Base-by-base conservation (phyloP, 306 rosid species). In the Quillaja saponaria region DNA sequence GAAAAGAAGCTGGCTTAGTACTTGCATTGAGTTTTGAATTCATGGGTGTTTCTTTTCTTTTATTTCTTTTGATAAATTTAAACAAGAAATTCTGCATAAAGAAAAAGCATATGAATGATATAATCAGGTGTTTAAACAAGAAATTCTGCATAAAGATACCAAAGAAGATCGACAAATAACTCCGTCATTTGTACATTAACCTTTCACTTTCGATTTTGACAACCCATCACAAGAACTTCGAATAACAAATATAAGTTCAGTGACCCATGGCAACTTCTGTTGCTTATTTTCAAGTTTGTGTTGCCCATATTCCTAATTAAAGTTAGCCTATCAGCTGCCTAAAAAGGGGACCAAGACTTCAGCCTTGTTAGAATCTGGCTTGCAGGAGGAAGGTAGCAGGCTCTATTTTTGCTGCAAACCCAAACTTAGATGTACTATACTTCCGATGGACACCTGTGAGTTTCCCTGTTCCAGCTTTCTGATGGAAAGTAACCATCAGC, bases 401-500 rank as follows among this genome's bases (percentile, higher is more conserved):
- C 37, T 75, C 82, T 49, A 74, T 14, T 77, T 77, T 81, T 11
- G 92, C 87, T 2, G 88, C 82, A 78, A 75, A 75, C n/a, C 92
- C 92, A 66, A 77, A 85, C 72, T 76, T 90, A 46, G 78, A 79
- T 8, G 94, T 75, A 63, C 71, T 70, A 68, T 84, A 90, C 76
- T 87, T 90, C 73, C 63, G 55, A 8, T 56, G 61, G 1, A 71
- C 81, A 12, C 81, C 81, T 1, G 80, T 75, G 58, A 71, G 84
- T 55, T 75, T 75, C 25, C 81, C 81, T 1, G 83, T 75, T 47
- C 85, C 81, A 14, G 90, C 92, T 55, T 71, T 82, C 75, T 73
- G 84, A 76, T 90, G 97, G 81, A 81, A 82, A 70, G 56, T 41
- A 51, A 87, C 92, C 88, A 87, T 85, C 90, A 79, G 18, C 69